Conservation (phyloP, 257 asterid genomes). For the Fraxinus pennsylvanica region DNA sequence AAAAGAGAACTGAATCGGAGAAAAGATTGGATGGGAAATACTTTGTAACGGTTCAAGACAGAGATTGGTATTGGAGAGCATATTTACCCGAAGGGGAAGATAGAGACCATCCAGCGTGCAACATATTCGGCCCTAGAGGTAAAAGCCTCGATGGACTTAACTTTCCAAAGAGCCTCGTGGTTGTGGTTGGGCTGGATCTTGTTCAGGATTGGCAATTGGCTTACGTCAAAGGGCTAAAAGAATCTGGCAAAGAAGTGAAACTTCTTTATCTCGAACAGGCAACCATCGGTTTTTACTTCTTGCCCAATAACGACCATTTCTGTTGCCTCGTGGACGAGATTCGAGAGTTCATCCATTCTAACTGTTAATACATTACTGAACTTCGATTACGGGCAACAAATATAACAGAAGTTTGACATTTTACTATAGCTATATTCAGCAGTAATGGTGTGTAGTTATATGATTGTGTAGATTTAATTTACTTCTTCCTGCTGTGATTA, state of each 20-base stretch:
- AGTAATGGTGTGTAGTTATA: constrained; percentile 13
- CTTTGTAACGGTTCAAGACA: constrained; percentile 16
- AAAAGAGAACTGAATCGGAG: constrained; percentile 15
- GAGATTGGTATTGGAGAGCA: constrained; percentile 26
- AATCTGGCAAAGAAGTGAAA: constrained; percentile 9
- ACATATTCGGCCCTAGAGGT: constrained; percentile 17
- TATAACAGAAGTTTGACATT: constrained; percentile 25
- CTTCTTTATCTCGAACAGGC: constrained; percentile 22
- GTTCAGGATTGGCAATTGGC: constrained; percentile 26
- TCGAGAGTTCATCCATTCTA: constrained; percentile 27
- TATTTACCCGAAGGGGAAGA: constrained; percentile 19
- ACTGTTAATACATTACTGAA: constrained; percentile 14
- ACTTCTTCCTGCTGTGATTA: neutral
- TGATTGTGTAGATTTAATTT: constrained; percentile 12
- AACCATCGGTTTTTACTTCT: constrained; percentile 20
- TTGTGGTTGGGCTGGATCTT: constrained; percentile 21
- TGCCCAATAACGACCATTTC: constrained; percentile 23
- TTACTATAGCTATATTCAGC: constrained; percentile 11
- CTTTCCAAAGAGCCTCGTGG: constrained; percentile 18
- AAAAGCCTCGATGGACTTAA: neutral
- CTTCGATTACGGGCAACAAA: constrained; percentile 20
- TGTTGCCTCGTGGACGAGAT: constrained; percentile 18
- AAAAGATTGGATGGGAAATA: constrained; percentile 18
- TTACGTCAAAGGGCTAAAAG: constrained; percentile 12
- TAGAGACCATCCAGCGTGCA: constrained; percentile 25